Evolutionary conservation across 2,329 filamentous ascomycete species (phyloP).

Genomic region (Cladobotryum protrusum): DNA sequence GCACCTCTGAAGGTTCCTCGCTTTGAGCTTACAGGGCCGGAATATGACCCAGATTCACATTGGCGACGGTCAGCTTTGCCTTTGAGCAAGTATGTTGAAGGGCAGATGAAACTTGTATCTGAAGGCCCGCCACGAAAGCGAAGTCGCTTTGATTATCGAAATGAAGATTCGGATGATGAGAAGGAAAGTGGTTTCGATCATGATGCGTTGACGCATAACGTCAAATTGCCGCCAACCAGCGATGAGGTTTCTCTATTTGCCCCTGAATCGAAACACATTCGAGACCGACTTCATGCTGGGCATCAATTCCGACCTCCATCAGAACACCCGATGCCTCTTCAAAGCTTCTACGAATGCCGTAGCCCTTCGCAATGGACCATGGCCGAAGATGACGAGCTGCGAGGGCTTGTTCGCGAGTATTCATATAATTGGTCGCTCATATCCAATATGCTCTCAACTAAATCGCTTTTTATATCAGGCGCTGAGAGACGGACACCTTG

Average conservation of each 20-base stretch:
- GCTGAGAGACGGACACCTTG: constrained; percentile 88
- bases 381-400: constrained; percentile 84
- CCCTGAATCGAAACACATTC: constrained; percentile 79
- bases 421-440: constrained; percentile 98
- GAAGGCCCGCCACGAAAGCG: constrained; percentile 65
- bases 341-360: constrained; percentile 83
- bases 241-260: constrained; percentile 81
- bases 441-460: constrained; percentile 67
- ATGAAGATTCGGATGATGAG: constrained; percentile 63
- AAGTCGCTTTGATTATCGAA: constrained; percentile 74
- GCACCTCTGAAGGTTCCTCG: constrained; percentile 54
- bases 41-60: constrained; percentile 59
- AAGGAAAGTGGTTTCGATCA: constrained; percentile 50
- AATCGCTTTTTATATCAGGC: constrained; percentile 74
- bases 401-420: constrained; percentile 79
- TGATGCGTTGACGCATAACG: constrained; percentile 40
- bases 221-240: constrained; percentile 59
- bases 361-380: constrained; percentile 86
- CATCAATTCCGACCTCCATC: constrained; percentile 92
- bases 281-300: constrained; percentile 82
- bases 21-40: constrained; percentile 50
- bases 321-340: constrained; percentile 83
- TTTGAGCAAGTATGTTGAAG: constrained; percentile 79
- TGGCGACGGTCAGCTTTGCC: constrained; percentile 76
- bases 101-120: constrained; percentile 65